These are phyloP conservation scores for Pythium grandisporangium DNA, from an alignment of 352 stramenopile genomes.

Conservation along the genomic window DNA sequence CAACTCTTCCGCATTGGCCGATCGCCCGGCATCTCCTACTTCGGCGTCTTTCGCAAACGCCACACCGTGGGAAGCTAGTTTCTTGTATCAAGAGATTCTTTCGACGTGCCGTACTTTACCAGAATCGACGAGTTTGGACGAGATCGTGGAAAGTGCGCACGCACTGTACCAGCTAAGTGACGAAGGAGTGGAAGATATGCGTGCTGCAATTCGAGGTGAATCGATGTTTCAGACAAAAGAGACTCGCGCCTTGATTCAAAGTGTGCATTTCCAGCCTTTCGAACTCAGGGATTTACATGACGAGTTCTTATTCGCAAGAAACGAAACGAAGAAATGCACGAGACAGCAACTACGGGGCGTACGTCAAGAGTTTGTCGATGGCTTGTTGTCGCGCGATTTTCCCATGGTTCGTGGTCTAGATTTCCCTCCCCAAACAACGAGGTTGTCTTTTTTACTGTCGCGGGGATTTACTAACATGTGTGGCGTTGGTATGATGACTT, in stretches of 20 bases:
- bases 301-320: slow-evolving; percentile 60
- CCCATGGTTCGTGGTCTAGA: slow-evolving; percentile 21
- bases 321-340: slow-evolving; percentile 28
- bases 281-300: slow-evolving; percentile 49
- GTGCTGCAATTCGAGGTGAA: slow-evolving; percentile 32
- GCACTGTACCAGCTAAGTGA: slow-evolving; percentile 44
- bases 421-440: too few species aligned
- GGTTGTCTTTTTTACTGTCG: too few species aligned
- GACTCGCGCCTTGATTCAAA: slow-evolving; percentile 29
- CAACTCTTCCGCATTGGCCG: too few species aligned
- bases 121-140: slow-evolving; percentile 15
- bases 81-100: slow-evolving; percentile 60
- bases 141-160: slow-evolving; percentile 25
- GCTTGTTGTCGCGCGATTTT: slow-evolving; percentile 40
- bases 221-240: slow-evolving; percentile 40
- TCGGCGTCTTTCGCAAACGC: too few species aligned
- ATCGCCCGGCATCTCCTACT: too few species aligned
- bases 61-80: slow-evolving; percentile 60
- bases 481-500: too few species aligned
- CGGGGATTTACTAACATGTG: too few species aligned
- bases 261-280: slow-evolving; percentile 37
- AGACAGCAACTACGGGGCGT: slow-evolving; percentile 36
- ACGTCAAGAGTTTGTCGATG: slow-evolving; percentile 39
- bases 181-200: slow-evolving; percentile 52
- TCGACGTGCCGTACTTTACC: slow-evolving; percentile 19